These are phyloP conservation scores for Sporothrix luriei DNA, from an alignment of 2,329 filamentous ascomycete genomes.

Conservation along the genomic window DNA sequence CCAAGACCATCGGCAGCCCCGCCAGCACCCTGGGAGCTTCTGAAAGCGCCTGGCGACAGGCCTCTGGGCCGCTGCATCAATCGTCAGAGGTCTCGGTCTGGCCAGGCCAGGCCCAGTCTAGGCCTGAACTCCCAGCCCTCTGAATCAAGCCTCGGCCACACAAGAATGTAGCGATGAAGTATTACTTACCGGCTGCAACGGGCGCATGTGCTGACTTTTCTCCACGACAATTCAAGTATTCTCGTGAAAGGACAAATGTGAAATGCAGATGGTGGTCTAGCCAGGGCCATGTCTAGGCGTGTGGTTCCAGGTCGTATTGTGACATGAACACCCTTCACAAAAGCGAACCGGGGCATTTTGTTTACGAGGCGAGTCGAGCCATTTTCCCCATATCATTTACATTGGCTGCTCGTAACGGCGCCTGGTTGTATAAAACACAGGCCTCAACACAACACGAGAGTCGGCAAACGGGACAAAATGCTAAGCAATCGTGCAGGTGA, in stretches of 20 bases:
- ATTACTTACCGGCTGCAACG: background rate
- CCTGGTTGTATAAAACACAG: background rate
- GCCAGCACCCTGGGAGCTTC: slow-evolving; percentile 13
- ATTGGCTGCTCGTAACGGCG: slow-evolving; percentile 4
- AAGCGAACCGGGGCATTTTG: background rate
- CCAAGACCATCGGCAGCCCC: slow-evolving; percentile 26
- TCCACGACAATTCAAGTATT: background rate
- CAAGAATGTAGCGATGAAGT: background rate
- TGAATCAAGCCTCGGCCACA: slow-evolving; percentile 2
- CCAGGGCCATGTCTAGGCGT: background rate
- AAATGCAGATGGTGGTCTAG: background rate
- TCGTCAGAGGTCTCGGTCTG: background rate
- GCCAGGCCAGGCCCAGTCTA: too few relatives aligned
- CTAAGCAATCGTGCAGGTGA: background rate
- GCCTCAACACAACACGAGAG: background rate
- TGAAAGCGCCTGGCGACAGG: slow-evolving; percentile 21
- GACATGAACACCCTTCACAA: background rate
- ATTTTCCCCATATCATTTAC: background rate
- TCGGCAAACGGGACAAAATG: background rate
- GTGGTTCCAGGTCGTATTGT: background rate
- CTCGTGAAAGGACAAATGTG: background rate
- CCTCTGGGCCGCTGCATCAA: background rate
- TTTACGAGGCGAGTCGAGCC: background rate
- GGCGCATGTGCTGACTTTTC: too few relatives aligned
- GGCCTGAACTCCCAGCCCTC: background rate